These are phyloP conservation scores for Calonectria henricotiae DNA, from an alignment of 2,329 filamentous ascomycete species.

Conservation along the genomic window DNA sequence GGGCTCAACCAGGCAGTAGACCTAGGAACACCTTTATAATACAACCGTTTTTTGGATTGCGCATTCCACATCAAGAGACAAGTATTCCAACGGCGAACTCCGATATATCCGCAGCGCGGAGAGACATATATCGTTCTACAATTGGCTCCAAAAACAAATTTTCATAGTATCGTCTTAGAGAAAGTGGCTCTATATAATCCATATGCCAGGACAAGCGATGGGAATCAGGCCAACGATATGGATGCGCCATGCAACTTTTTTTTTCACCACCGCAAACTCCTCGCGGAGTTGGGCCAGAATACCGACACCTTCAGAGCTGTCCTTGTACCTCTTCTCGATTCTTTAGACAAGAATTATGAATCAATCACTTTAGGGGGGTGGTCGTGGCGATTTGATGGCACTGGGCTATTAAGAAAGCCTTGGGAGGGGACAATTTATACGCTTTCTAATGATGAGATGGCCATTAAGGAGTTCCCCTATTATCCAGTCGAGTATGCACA, in stretches of 20 bases:
- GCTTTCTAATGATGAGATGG: not conserved
- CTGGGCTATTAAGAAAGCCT: not conserved
- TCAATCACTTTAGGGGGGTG: not conserved
- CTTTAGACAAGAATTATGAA: not conserved
- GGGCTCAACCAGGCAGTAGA: no score
- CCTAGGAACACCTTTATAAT: no score
- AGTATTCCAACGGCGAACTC: no score
- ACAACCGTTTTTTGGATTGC: no score
- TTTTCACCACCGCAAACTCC: not conserved
- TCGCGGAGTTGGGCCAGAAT: not conserved
- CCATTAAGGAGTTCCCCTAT: not conserved
- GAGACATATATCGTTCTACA: no score
- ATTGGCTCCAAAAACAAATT: not conserved
- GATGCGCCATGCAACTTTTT: conserved; percentile 3
- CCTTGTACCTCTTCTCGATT: not conserved
- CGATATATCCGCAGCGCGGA: no score
- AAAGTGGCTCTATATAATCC: not conserved
- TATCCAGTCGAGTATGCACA: not conserved
- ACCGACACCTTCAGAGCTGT: not conserved
- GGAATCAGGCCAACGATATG: not conserved
- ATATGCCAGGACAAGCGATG: not conserved
- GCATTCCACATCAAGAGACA: no score
- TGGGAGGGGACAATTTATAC: not conserved
- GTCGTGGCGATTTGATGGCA: conserved; percentile 14
- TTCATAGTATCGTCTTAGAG: conserved; percentile 1